phyloP scores from a whole-genome alignment of 305 asterid species.

The Petunia hybrid region DNA sequence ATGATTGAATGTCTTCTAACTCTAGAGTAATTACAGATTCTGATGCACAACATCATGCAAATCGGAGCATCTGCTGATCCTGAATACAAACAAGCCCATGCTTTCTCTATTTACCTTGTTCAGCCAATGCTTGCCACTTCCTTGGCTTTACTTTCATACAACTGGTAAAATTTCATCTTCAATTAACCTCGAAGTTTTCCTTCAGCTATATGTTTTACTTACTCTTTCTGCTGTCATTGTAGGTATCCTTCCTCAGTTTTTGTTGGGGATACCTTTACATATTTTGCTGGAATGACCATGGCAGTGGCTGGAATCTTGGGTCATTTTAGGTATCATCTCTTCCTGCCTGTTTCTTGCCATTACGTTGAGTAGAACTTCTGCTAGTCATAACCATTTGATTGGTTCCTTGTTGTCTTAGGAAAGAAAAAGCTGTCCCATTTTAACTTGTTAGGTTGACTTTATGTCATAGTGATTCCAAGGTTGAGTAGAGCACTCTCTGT shows the following conservation, averaged over 20 bases:
- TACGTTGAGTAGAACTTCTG: background rate
- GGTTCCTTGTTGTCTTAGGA: background rate
- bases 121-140: slow-evolving; percentile 97
- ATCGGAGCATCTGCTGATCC: slow-evolving; percentile 76
- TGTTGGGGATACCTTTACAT: slow-evolving; percentile 92
- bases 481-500: background rate
- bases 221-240: slow-evolving; percentile 24
- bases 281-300: slow-evolving; percentile 99
- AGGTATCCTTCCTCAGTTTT: slow-evolving; percentile 99
- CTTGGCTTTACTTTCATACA: slow-evolving; percentile 82
- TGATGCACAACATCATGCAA: slow-evolving; percentile 88
- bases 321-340: slow-evolving; percentile 70
- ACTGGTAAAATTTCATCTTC: slow-evolving; percentile 61
- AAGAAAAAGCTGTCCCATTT: background rate
- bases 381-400: slow-evolving; percentile 19
- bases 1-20: background rate
- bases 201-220: slow-evolving; percentile 19
- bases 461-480: background rate
- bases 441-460: background rate
- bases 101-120: slow-evolving; percentile 86
- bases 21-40: slow-evolving; percentile 55
- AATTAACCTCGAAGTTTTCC: slow-evolving; percentile 28
- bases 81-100: slow-evolving; percentile 91
- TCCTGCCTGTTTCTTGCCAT: slow-evolving; percentile 2
- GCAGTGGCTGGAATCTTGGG: slow-evolving; percentile 97